Conservation (phyloP, 2,329 filamentous ascomycete genomes). For the Neonectria coccinea region DNA sequence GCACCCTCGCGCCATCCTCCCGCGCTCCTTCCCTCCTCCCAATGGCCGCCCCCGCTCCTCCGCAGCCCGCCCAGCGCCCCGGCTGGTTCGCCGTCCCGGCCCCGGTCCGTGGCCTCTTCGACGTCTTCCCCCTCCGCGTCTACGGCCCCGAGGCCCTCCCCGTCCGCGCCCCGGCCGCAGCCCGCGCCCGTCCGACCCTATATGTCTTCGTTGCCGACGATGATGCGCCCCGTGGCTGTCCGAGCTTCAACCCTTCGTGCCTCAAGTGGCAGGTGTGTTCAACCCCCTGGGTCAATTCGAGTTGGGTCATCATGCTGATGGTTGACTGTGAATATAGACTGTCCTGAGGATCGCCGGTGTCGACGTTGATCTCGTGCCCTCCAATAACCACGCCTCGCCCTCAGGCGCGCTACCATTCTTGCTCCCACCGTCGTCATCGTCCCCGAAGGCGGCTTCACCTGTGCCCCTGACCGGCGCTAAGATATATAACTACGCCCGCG, state of each 20-base stretch:
- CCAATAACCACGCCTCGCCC: conserved; percentile 94
- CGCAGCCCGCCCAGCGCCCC: conserved; percentile 21
- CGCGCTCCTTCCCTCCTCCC: background rate
- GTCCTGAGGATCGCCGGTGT: conserved; percentile 83
- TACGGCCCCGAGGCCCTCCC: conserved; percentile 83
- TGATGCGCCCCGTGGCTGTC: conserved; percentile 70
- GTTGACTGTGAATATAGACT: conserved; percentile 63
- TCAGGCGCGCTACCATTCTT: conserved; percentile 91
- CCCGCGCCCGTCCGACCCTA: conserved; percentile 65
- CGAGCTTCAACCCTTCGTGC: conserved; percentile 92
- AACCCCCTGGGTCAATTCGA: background rate
- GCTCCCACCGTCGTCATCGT: conserved; percentile 62
- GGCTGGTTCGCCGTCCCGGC: conserved; percentile 72
- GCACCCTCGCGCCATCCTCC: background rate
- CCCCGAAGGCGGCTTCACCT: conserved; percentile 63
- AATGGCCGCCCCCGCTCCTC: conserved; percentile 35
- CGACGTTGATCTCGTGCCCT: conserved; percentile 73
- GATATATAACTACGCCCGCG: conserved; percentile 75
- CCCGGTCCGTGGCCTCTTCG: conserved; percentile 85
- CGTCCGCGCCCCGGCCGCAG: conserved; percentile 60
- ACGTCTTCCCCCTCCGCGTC: conserved; percentile 81
- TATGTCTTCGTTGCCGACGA: conserved; percentile 80
- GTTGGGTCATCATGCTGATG: conserved; percentile 2
- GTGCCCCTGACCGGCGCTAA: conserved; percentile 66
- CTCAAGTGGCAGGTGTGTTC: conserved; percentile 90